Percentiles rank a stretch among this genome's conserved stretches.
Conservation (phyloP, 1,284 basidiomycete species). For the Porphyrellus sp. region DNA sequence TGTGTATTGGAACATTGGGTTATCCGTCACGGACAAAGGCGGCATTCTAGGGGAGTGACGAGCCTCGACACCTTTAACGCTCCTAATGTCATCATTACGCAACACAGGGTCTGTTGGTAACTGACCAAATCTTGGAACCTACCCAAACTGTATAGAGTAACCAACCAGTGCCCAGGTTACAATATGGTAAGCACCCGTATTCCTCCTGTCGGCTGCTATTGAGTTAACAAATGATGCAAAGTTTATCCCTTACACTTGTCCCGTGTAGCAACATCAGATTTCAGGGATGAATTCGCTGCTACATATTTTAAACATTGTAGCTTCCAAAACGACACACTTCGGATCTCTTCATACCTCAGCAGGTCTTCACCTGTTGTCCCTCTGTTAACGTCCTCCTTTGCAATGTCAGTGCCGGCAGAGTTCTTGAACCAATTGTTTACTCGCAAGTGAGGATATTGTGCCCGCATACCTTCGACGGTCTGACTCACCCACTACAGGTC, state of each 20-base stretch:
- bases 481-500: neutral
- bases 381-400: neutral
- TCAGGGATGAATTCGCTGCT: neutral
- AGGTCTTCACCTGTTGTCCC: neutral
- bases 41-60: neutral
- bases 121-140: neutral
- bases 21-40: neutral
- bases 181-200: neutral
- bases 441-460: neutral
- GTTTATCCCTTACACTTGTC: neutral
- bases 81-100: neutral
- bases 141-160: neutral
- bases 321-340: neutral
- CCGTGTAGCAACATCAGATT: neutral
- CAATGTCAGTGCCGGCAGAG: neutral
- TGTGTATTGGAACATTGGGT: neutral
- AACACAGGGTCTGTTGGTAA: neutral
- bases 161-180: neutral
- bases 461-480: neutral
- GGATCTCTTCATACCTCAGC: neutral
- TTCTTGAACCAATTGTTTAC: neutral
- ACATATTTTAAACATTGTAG: neutral
- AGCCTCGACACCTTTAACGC: neutral
- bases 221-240: neutral
- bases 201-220: neutral